Percentiles rank a stretch among this genome's conserved stretches.
Evolutionary conservation across 768 basidiomycete species (phyloP).

Genomic region (Pholiota microspora): DNA sequence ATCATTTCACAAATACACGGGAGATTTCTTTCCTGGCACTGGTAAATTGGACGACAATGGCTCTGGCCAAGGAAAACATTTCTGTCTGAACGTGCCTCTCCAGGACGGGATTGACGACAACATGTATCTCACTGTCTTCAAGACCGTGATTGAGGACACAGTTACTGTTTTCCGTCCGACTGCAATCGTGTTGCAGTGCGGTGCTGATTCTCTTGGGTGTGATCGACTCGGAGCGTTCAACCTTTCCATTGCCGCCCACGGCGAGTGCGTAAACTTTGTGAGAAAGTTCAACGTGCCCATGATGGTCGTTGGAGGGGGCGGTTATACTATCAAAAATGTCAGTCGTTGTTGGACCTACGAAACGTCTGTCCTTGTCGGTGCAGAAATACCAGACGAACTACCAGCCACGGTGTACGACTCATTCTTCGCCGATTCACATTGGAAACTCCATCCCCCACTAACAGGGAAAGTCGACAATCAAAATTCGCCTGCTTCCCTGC

Average conservation of each 20-base stretch:
- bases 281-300: slow-evolving; percentile 89
- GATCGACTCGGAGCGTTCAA: slow-evolving; percentile 98
- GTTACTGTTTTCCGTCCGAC: slow-evolving; percentile 86
- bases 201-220: slow-evolving; percentile 93
- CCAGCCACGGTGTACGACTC: slow-evolving; percentile 88
- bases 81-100: slow-evolving; percentile 91
- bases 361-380: slow-evolving; percentile 87
- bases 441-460: slow-evolving; percentile 91
- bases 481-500: slow-evolving; percentile 79
- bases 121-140: slow-evolving; percentile 94
- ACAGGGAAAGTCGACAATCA: slow-evolving; percentile 92
- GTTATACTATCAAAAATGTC: slow-evolving; percentile 96
- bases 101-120: slow-evolving; percentile 97
- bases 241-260: slow-evolving; percentile 94
- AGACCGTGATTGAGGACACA: slow-evolving; percentile 93
- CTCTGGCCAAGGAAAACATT: slow-evolving; percentile 86
- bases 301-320: slow-evolving; percentile 91
- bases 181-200: slow-evolving; percentile 93
- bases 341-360: slow-evolving; percentile 99
- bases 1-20: slow-evolving; percentile 98
- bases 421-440: slow-evolving; percentile 90
- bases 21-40: slow-evolving; percentile 97
- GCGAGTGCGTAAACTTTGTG: slow-evolving; percentile 97
- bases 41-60: slow-evolving; percentile 95
- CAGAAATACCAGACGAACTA: slow-evolving; percentile 80